Base-by-base conservation (phyloP, 2,329 filamentous ascomycete species). In the Aspergillus hiratsukae region DNA sequence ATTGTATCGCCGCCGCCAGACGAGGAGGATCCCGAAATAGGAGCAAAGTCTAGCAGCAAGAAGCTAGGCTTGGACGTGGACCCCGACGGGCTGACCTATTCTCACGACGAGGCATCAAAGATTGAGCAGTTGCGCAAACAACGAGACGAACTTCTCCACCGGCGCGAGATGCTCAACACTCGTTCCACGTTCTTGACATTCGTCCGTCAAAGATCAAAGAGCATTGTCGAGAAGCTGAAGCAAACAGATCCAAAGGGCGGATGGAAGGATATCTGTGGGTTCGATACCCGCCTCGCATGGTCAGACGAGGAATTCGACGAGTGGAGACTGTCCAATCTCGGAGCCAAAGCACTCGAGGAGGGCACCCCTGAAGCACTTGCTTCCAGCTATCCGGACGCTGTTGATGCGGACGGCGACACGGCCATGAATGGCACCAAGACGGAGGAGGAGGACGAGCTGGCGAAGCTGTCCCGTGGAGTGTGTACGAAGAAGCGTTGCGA, bases 181-280 rank as follows among this genome's bases (percentile, higher is more conserved):
- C 73, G 77, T 14, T 73, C 75, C 31, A 70, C 64, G 7, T 76
- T 80, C 54, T 50, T 80, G n/a, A 65, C 62, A 4, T 63, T 79
- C 14, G 65, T 79, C 29, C 75, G 75, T 21, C 71, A 74, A 25
- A 68, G 76, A 35, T 71, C 72, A 11, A 76, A 76, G 58, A 68
- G 56, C 37, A 67, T 79, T 3, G 67, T 78, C 3, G 78, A 79
- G 46, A 71, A 71, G 28, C 56, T 80, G 43, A 78, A 77, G 59
- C 72, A 76, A 52, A 67, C 67, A 19, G 75, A 78, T 40, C 74
- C 76, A 2, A 78, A 78, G 58, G 72, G 71, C 27, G 72, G 74
- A 45, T 73, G 74, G 72, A 80, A 80, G 58, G 76, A 78, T 60
- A 73, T 79, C 46, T 80, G 78, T 58, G 78, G 78, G 1, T 80